These are phyloP conservation scores for Dipodascus albidus DNA, from an alignment of 805 yeast species.

Conservation along the genomic window DNA sequence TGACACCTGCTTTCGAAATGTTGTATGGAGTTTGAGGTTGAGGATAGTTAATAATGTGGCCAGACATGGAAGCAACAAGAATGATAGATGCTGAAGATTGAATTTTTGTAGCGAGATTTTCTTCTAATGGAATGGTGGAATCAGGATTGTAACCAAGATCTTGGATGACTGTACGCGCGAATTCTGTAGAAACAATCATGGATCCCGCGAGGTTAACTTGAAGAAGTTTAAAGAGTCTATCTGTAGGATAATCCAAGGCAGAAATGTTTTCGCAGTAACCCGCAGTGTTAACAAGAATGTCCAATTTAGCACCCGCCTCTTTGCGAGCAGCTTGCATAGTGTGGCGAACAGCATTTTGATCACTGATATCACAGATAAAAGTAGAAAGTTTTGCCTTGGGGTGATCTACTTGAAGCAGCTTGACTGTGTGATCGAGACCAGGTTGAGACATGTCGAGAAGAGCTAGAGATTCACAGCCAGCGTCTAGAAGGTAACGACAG, in stretches of 20 bases:
- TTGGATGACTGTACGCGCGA: constrained; percentile 49
- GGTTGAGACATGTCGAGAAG: constrained; percentile 56
- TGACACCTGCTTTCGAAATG: constrained; percentile 80
- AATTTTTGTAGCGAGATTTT: constrained; percentile 65
- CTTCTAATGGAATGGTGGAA: neutral
- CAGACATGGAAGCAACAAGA: constrained; percentile 82
- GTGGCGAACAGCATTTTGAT: constrained; percentile 45
- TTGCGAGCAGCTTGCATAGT: constrained; percentile 42
- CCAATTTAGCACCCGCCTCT: constrained; percentile 46
- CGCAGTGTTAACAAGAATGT: constrained; percentile 65
- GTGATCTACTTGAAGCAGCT: constrained; percentile 1
- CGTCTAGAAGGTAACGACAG: constrained; percentile 56
- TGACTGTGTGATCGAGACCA: constrained; percentile 44
- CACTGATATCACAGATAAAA: constrained; percentile 68
- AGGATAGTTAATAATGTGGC: constrained; percentile 74
- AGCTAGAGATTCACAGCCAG: constrained; percentile 65
- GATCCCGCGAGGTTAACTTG: constrained; percentile 69
- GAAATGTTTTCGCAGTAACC: constrained; percentile 76
- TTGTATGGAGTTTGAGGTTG: constrained; percentile 75
- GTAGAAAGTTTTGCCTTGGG: constrained; percentile 29
- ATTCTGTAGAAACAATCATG: constrained; percentile 59
- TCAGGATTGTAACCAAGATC: constrained; percentile 3
- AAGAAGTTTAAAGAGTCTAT: constrained; percentile 54
- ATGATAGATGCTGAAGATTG: constrained; percentile 68
- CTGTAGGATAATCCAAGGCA: constrained; percentile 66